Conservation (phyloP, 2,329 filamentous ascomycete genomes). For the Coniochaeta sp. region DNA sequence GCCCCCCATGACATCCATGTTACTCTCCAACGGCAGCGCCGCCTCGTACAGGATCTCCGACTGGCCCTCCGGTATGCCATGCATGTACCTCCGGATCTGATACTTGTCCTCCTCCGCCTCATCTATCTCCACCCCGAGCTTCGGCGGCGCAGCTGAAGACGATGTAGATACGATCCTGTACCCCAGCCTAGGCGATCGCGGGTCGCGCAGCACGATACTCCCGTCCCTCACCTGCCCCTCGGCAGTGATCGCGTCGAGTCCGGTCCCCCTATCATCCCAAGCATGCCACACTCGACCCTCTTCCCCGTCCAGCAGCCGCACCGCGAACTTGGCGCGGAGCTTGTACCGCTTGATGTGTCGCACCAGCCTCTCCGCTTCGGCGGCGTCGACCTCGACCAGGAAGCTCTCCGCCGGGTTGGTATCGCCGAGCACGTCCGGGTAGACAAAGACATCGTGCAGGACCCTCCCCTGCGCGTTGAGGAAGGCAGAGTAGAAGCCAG, state of each 20-base stretch:
- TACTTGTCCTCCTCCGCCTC: conserved; percentile 52
- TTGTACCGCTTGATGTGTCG: conserved; percentile 81
- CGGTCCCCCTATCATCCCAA: conserved; percentile 50
- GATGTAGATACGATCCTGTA: conserved; percentile 32
- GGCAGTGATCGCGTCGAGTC: not conserved
- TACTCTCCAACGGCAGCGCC: conserved; percentile 79
- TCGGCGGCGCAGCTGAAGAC: not conserved
- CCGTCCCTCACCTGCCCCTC: not conserved
- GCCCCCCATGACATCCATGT: conserved; percentile 77
- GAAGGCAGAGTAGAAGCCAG: conserved; percentile 74
- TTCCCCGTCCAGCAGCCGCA: conserved; percentile 56
- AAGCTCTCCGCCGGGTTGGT: conserved; percentile 41
- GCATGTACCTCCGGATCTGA: conserved; percentile 66
- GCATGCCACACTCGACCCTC: conserved; percentile 65
- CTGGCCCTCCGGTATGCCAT: conserved; percentile 81
- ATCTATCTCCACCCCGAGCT: conserved; percentile 19
- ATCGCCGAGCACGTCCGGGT: conserved; percentile 44
- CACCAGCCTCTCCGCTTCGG: conserved; percentile 52
- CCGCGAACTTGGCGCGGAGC: conserved; percentile 68
- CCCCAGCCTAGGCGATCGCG: conserved; percentile 49
- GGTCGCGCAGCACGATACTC: conserved; percentile 37
- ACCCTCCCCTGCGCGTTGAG: conserved; percentile 80
- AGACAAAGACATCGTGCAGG: conserved; percentile 85
- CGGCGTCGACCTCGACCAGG: conserved; percentile 76
- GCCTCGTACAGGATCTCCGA: conserved; percentile 64